These are phyloP conservation scores for Powellomyces hirtus DNA, from an alignment of 192 early-diverging fungal genomes.

Conservation along the genomic window DNA sequence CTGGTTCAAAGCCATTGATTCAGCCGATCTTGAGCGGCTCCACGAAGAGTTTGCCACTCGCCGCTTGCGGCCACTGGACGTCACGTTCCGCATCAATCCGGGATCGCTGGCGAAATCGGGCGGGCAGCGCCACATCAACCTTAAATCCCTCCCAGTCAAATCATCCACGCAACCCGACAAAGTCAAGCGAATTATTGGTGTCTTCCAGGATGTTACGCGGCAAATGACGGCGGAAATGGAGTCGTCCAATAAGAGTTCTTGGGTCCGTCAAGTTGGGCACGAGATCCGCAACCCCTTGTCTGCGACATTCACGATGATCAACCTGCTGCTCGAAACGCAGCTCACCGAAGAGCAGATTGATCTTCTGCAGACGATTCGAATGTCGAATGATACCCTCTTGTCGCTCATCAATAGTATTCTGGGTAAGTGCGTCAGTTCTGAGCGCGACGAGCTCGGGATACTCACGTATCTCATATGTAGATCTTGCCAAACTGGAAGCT, in stretches of 20 bases:
- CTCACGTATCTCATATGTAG: background rate
- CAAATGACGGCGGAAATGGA: constrained; percentile 21
- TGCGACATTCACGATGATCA: constrained; percentile 28
- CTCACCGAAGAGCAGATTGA: constrained; percentile 16
- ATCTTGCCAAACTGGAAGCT: constrained; percentile 61
- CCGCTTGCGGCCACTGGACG: constrained; percentile 6
- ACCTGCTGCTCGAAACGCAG: constrained; percentile 22
- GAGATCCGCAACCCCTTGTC: constrained; percentile 30
- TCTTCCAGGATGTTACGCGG: constrained; percentile 25
- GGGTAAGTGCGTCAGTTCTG: constrained; percentile 64
- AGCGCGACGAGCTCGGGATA: background rate
- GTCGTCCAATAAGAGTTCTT: constrained; percentile 12
- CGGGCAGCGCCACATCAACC: constrained; percentile 1
- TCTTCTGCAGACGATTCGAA: constrained; percentile 17
- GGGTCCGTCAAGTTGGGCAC: constrained; percentile 33
- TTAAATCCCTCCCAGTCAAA: constrained; percentile 10
- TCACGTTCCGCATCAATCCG: constrained; percentile 20
- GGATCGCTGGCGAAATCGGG: background rate
- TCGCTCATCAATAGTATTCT: constrained; percentile 82
- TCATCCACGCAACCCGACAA: background rate
- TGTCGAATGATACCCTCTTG: constrained; percentile 65
- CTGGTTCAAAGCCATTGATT: constrained; percentile 13
- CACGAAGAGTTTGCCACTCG: background rate
- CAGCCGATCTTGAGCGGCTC: background rate
- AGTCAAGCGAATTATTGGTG: constrained; percentile 20